A percentile compares a stretch with the other conserved stretches of the same genome.
Evolutionary conservation across 2,329 filamentous ascomycete genomes (phyloP).

Genomic region (Arthrocladium fulminans): DNA sequence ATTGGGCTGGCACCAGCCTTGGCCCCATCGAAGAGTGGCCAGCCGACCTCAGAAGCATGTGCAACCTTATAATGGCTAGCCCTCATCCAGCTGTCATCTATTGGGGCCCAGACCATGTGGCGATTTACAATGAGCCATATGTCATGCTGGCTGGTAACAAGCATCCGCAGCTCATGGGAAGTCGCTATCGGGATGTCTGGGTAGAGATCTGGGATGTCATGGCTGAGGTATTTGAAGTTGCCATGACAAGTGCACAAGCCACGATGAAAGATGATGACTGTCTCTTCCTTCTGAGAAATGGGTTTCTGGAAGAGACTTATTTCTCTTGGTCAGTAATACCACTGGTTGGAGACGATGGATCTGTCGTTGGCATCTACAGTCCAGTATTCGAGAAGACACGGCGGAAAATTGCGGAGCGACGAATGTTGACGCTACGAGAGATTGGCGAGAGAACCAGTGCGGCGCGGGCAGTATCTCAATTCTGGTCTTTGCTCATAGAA

Average conservation of each 20-base stretch:
- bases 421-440: constrained; percentile 70
- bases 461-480: constrained; percentile 62
- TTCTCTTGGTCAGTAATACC: constrained; percentile 73
- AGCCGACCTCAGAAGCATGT: constrained; percentile 64
- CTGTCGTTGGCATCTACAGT: constrained; percentile 68
- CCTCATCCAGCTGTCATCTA: constrained; percentile 70
- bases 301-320: constrained; percentile 66
- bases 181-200: constrained; percentile 61
- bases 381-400: constrained; percentile 74
- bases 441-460: constrained; percentile 65
- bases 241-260: constrained; percentile 61
- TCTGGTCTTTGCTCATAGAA: constrained; percentile 62
- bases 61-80: constrained; percentile 71
- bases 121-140: constrained; percentile 66
- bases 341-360: constrained; percentile 63
- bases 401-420: constrained; percentile 65
- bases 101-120: constrained; percentile 62
- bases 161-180: constrained; percentile 67
- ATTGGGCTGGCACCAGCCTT: constrained; percentile 65
- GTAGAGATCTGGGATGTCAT: constrained; percentile 65
- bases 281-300: constrained; percentile 59
- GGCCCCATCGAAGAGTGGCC: constrained; percentile 69
- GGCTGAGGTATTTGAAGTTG: constrained; percentile 58
- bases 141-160: constrained; percentile 64
- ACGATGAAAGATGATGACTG: constrained; percentile 79